phyloP scores from a whole-genome alignment of 2,329 filamentous ascomycete species.

The Hypomyces rosellus region DNA sequence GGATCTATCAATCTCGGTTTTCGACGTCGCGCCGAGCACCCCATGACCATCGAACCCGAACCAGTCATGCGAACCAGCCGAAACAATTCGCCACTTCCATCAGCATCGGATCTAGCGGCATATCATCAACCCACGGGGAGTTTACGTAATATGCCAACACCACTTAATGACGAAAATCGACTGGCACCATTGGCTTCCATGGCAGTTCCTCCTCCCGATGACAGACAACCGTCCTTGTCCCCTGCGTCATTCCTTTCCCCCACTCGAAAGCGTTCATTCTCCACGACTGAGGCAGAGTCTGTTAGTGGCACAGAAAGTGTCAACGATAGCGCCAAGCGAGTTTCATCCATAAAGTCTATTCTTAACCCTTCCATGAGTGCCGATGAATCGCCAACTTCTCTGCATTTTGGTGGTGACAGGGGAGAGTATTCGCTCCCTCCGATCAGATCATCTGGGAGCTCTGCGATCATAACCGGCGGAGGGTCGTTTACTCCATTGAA shows the following conservation, averaged over 20 bases:
- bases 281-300: slow-evolving; percentile 49
- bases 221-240: slow-evolving; percentile 52
- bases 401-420: slow-evolving; percentile 29
- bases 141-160: slow-evolving; percentile 33
- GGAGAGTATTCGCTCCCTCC: slow-evolving; percentile 36
- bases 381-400: slow-evolving; percentile 17
- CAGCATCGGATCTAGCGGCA: slow-evolving; percentile 41
- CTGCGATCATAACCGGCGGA: slow-evolving; percentile 32
- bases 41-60: slow-evolving; percentile 42
- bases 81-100: slow-evolving; percentile 37
- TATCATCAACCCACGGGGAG: slow-evolving; percentile 43
- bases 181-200: slow-evolving; percentile 50
- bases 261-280: slow-evolving; percentile 62
- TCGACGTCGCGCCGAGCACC: slow-evolving; percentile 41
- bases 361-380: slow-evolving; percentile 50
- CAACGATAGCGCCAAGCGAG: slow-evolving; percentile 49
- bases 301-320: slow-evolving; percentile 30
- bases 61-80: slow-evolving; percentile 37
- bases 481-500: slow-evolving; percentile 31
- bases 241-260: slow-evolving; percentile 55
- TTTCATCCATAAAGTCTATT: slow-evolving; percentile 72
- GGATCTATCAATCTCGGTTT: slow-evolving; percentile 59
- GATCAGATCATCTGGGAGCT: slow-evolving; percentile 37
- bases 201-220: slow-evolving; percentile 33
- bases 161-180: slow-evolving; percentile 50